These are phyloP conservation scores for Chamaecyparis obtusa DNA, from an alignment of 75 land plant genomes.

Conservation along the genomic window DNA sequence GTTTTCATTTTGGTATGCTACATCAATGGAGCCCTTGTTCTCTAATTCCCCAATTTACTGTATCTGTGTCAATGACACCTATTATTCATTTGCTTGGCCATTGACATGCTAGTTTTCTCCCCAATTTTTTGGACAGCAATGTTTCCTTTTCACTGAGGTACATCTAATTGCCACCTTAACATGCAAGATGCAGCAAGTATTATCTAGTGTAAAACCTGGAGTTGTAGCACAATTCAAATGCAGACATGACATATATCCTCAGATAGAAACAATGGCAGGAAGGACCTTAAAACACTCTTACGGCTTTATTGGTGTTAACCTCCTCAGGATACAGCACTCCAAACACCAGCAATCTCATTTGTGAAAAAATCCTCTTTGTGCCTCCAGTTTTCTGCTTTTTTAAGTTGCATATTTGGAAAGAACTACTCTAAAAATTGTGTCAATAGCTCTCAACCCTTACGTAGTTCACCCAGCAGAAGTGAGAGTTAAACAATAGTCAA, in stretches of 20 bases:
- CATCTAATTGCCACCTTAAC: not conserved
- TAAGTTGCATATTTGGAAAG: not conserved
- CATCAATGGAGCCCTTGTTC: not conserved
- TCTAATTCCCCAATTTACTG: not conserved
- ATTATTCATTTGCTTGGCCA: not conserved
- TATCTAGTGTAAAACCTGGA: not conserved
- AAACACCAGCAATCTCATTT: not conserved
- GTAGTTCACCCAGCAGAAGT: not conserved
- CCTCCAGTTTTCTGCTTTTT: not conserved
- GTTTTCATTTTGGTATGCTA: not conserved
- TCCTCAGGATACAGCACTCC: not conserved
- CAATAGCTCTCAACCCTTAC: too few species aligned
- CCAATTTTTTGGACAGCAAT: not conserved
- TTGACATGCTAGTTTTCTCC: not conserved
- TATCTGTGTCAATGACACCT: not conserved
- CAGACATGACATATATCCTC: not conserved
- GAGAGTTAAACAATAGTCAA: not conserved
- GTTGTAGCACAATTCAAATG: not conserved
- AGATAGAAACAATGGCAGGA: not conserved
- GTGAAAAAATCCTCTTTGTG: not conserved
- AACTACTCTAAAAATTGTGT: not conserved
- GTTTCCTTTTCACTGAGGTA: not conserved
- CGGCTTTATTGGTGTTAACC: not conserved
- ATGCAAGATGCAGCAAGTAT: not conserved
- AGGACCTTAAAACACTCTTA: not conserved